Evolutionary conservation across 495 filamentous ascomycete species (phyloP), one percentile per base, ranked within the genome.

Genomic region (Penicillium bialowiezense): DNA sequence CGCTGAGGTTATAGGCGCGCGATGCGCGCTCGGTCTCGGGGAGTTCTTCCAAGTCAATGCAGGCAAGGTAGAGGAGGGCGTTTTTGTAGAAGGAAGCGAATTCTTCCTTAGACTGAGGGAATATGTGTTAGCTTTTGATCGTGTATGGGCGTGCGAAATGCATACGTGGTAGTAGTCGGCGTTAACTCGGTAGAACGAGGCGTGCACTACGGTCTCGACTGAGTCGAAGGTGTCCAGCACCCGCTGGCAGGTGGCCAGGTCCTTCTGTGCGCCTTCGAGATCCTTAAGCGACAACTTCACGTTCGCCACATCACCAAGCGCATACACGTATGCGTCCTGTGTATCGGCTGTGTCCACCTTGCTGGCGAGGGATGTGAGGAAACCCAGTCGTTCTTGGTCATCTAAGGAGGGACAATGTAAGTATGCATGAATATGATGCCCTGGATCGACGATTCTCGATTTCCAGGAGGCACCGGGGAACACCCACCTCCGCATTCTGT

Each of bases 11-110:
- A 74, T 96, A 92, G 40, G 93, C 93, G 39, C 91, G 87, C 36
- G 76, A 76, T 61, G 81, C 81, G 52, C 87, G 86, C 65, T 97
- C 93, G 26, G 69, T 64, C 47, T 79, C 72, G 20, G 80, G 72
- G 37, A 99, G 81, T 28, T 86, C 79, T 41, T 80, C 76, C 55
- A 95, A 73, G 60, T 95, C 83, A 60, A 99, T 89, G 74, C 93
- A 99, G 52, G 93, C 95, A 40, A 99, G 90, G 80, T 96, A 99
- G 59, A 97, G 88, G 15, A 97, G 90, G 58, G 91, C 90, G 62
- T 92, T 97, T 70, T 88, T 89, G 80, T 99, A 99, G 75, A 95
- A 99, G 29, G 85, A 80, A 54, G 90, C 90, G 67, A 93, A 97
- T 70, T 97, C 91, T 68, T 83, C 74, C 70, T 93, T 91, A 53